These are phyloP conservation scores for Salix purpurea DNA, from an alignment of 345 rosid species.

Conservation along the genomic window DNA sequence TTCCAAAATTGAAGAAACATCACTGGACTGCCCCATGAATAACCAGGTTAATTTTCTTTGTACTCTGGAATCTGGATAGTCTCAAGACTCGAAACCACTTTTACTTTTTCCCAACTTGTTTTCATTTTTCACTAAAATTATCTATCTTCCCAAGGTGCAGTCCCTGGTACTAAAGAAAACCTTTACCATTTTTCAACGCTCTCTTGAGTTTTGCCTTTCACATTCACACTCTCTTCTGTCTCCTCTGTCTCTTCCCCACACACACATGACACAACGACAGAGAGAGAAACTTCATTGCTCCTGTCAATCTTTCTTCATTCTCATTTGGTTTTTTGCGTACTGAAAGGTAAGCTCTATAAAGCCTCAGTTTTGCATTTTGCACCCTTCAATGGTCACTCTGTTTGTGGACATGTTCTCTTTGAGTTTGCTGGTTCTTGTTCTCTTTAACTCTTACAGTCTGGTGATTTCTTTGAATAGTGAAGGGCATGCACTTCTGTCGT, in stretches of 20 bases:
- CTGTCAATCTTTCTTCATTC: neutral
- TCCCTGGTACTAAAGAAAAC: neutral
- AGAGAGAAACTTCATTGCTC: neutral
- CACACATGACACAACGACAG: neutral
- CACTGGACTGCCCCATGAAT: too few species aligned
- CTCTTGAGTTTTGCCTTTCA: neutral
- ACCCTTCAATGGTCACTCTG: neutral
- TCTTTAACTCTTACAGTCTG: constrained; percentile 5
- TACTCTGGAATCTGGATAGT: too few species aligned
- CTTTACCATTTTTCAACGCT: constrained; percentile 15
- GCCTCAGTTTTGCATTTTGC: neutral
- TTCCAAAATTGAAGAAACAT: too few species aligned
- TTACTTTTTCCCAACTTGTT: neutral
- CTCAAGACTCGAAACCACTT: neutral
- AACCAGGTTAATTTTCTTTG: too few species aligned
- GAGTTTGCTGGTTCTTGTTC: constrained; percentile 15
- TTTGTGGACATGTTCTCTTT: constrained; percentile 13
- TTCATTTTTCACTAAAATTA: neutral
- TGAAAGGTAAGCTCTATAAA: constrained; percentile 18
- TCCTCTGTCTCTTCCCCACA: neutral
- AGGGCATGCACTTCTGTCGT: constrained; percentile 69
- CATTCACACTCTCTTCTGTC: neutral
- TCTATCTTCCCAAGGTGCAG: constrained; percentile 13
- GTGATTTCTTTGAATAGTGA: constrained; percentile 40
- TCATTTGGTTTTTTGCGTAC: neutral